Evolutionary conservation across 2,329 filamentous ascomycete genomes (phyloP), one percentile per base, ranked within the genome.

Genomic region (Alternaria postmessia): DNA sequence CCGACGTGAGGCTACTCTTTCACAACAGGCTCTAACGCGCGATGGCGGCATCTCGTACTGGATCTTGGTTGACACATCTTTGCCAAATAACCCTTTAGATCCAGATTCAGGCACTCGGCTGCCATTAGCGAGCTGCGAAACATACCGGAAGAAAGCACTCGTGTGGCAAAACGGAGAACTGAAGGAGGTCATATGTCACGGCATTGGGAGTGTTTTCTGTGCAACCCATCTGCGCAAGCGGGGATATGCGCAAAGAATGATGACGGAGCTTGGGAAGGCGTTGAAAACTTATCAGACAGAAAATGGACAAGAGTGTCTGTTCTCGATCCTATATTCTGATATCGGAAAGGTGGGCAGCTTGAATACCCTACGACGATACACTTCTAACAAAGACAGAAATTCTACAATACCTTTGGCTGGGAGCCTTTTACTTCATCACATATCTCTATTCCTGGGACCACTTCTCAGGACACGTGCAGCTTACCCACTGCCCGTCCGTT

Each of bases 271-370:
- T 36, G 88, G 85, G 4, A 79, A 81, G 51, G 81, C 79, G 54
- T 71, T 89, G 42, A 81, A 83, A 63, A 84, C 79, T 3, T 85
- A 85, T 79, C 84, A 87, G 66, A 78, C 80, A 59, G 73, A n/a
- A 53, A 65, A 65, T 42, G 76, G 79, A 5, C 64, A 46, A 72
- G 14, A 73, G 74, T 83, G 75, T 64, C 78, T 87, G 14, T 95
- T 94, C 77, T 94, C 91, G 0, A 86, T 96, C 7, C 83, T 97
- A 8, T 97, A 89, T 78, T 96, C 93, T 8, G 92, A 96, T 71
- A 93, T 96, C 65, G 92, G 94, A 20, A 82, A 66, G 84, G 85
- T 64, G 68, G 73, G 44, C 77, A 84, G 14, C 89, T 38, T 84
- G 83, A 2, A 77, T 85, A 4, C 85, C 86, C n/a, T 87, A 91